These are phyloP conservation scores for Zymoseptoria ardabiliae DNA, from an alignment of 2,329 filamentous ascomycete genomes.

Conservation along the genomic window DNA sequence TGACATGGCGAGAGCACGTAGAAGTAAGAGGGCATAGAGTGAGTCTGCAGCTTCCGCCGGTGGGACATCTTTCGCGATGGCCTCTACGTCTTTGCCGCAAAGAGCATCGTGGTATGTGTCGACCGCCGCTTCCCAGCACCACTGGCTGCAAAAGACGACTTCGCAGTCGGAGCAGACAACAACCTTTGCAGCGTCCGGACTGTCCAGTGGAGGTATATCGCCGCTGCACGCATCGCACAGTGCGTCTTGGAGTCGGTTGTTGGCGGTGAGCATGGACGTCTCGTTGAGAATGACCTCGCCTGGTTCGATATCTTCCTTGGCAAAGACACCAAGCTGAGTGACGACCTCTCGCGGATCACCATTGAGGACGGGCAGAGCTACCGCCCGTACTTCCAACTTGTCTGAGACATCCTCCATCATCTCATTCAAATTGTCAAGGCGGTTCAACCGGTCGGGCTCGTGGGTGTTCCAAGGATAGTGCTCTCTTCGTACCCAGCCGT, in stretches of 20 bases:
- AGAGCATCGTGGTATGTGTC: constrained; percentile 51
- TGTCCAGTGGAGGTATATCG: constrained; percentile 49
- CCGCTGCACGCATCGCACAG: constrained; percentile 85
- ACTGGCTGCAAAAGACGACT: constrained; percentile 54
- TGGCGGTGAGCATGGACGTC: constrained; percentile 78
- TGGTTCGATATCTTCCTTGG: constrained; percentile 68
- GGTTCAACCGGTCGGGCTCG: constrained; percentile 51
- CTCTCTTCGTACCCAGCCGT: constrained; percentile 59
- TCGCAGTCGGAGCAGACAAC: constrained; percentile 49
- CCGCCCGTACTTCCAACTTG: constrained; percentile 71
- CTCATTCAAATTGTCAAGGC: constrained; percentile 62
- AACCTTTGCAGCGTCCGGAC: constrained; percentile 15
- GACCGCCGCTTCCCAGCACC: constrained; percentile 50
- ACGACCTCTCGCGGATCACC: constrained; percentile 33
- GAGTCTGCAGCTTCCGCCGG: constrained; percentile 52
- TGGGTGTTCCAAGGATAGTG: constrained; percentile 57
- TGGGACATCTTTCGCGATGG: constrained; percentile 51
- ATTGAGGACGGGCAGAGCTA: constrained; percentile 63
- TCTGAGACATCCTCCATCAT: constrained; percentile 63
- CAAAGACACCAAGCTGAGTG: constrained; percentile 84
- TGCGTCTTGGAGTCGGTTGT: constrained; percentile 77
- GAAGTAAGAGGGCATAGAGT: constrained; percentile 53
- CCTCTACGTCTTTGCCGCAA: constrained; percentile 49
- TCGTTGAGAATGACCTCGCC: constrained; percentile 74
- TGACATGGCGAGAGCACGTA: constrained; percentile 54